These are phyloP conservation scores for Hypoxylon sp. DNA, from an alignment of 2,329 filamentous ascomycete genomes.

Conservation along the genomic window DNA sequence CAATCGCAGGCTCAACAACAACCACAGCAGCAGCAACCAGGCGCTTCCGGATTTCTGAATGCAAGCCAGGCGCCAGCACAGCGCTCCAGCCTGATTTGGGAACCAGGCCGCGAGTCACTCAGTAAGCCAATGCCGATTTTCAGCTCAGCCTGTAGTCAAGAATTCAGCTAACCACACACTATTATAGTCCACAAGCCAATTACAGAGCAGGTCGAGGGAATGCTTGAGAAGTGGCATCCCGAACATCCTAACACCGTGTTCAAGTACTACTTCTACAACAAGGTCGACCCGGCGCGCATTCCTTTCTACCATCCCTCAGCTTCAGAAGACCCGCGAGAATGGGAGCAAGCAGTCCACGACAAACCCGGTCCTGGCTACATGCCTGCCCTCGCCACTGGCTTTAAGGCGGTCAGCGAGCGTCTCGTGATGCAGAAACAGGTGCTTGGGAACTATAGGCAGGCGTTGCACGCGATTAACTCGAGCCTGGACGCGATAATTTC, in stretches of 20 bases:
- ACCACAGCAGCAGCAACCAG: slow-evolving; percentile 56
- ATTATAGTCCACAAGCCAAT: slow-evolving; percentile 77
- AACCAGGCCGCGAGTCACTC: slow-evolving; percentile 52
- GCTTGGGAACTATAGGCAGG: slow-evolving; percentile 77
- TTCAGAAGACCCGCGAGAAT: slow-evolving; percentile 81
- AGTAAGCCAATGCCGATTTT: slow-evolving; percentile 41
- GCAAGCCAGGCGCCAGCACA: slow-evolving; percentile 58
- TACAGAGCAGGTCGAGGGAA: slow-evolving; percentile 78
- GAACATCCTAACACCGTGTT: slow-evolving; percentile 78
- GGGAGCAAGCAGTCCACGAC: slow-evolving; percentile 86
- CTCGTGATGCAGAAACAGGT: slow-evolving; percentile 80
- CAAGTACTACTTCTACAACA: slow-evolving; percentile 90
- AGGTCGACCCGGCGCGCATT: slow-evolving; percentile 80
- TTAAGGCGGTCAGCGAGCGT: slow-evolving; percentile 78
- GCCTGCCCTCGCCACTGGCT: slow-evolving; percentile 82
- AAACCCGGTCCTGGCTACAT: slow-evolving; percentile 84
- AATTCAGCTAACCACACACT: slow-evolving; percentile 32
- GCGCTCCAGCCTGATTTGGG: slow-evolving; percentile 51
- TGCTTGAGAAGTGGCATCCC: slow-evolving; percentile 83
- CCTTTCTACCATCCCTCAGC: slow-evolving; percentile 81
- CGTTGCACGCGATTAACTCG: slow-evolving; percentile 85
- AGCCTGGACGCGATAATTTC: slow-evolving; percentile 80
- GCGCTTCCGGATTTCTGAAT: slow-evolving; percentile 62
- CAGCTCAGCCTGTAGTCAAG: not conserved
- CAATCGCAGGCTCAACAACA: slow-evolving; percentile 56